Percentiles rank a stretch among this genome's conserved stretches.
Evolutionary conservation across 2,329 filamentous ascomycete genomes (phyloP).

Genomic region (Calonectria montana): DNA sequence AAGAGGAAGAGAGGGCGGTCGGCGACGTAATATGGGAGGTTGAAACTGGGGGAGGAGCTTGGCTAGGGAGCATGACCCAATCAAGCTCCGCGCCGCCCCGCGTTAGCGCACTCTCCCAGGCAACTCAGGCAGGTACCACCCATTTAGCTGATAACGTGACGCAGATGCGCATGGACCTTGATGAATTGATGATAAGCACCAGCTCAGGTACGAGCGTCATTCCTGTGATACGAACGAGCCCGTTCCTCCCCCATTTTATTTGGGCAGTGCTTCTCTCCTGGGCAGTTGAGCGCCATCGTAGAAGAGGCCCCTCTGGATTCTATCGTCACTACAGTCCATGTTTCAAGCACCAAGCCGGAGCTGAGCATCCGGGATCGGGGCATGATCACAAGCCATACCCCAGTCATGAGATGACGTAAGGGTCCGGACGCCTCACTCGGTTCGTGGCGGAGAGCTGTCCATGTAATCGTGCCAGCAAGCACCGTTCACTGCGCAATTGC

Average conservation of each 20-base stretch:
- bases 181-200: slow-evolving; percentile 40
- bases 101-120: slow-evolving; percentile 24
- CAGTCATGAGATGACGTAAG: slow-evolving; percentile 20
- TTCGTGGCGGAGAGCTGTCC: slow-evolving; percentile 2
- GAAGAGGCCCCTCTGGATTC: neutral
- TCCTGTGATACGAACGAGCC: neutral
- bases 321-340: neutral
- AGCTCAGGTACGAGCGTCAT: slow-evolving; percentile 25
- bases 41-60: slow-evolving; percentile 42
- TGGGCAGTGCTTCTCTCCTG: neutral
- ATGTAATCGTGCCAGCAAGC: neutral
- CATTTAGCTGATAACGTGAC: slow-evolving; percentile 39
- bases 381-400: neutral
- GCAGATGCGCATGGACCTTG: slow-evolving; percentile 33
- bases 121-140: slow-evolving; percentile 11
- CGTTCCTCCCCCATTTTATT: neutral
- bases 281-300: neutral
- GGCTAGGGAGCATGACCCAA: slow-evolving; percentile 31
- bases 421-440: neutral
- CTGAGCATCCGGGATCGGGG: slow-evolving; percentile 4
- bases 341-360: slow-evolving; percentile 1
- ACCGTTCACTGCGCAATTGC: neutral
- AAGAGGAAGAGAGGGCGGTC: slow-evolving; percentile 25
- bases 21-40: slow-evolving; percentile 41
- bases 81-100: slow-evolving; percentile 22